Conservation (phyloP, 1,139 yeast genomes). For the Tardiomyces blankii region DNA sequence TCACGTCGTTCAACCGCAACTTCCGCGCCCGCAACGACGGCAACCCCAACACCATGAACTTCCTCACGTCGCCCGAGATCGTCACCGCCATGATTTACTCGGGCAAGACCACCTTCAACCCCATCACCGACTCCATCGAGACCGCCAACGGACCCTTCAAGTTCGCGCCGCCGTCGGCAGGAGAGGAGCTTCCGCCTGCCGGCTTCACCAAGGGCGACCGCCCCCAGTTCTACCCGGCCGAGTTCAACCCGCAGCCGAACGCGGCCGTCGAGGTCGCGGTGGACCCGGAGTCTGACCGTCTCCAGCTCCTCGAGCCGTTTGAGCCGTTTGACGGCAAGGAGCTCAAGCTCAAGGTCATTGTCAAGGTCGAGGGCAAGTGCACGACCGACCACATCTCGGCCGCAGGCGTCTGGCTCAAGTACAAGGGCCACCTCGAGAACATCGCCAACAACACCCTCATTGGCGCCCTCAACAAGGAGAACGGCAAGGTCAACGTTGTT, state of each 20-base stretch:
- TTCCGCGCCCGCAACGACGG: constrained; percentile 97
- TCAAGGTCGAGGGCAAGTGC: constrained; percentile 95
- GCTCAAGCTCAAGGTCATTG: constrained; percentile 56
- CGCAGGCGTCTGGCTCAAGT: constrained; percentile 98
- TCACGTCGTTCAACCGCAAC: constrained; percentile 93
- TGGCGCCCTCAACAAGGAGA: constrained; percentile 94
- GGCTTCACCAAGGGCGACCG: constrained; percentile 78
- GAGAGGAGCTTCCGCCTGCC: constrained; percentile 70
- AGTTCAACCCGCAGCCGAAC: constrained; percentile 51
- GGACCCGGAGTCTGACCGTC: constrained; percentile 67
- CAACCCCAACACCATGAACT: constrained; percentile 92
- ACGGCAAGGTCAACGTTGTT: constrained; percentile 89
- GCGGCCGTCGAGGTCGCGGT: constrained; percentile 62
- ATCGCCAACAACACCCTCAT: constrained; percentile 90
- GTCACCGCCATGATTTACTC: constrained; percentile 96
- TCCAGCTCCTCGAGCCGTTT: constrained; percentile 85
- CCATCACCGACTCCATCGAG: constrained; percentile 63
- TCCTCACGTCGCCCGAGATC: constrained; percentile 91
- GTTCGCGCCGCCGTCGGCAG: constrained; percentile 64
- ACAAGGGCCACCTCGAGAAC: constrained; percentile 94
- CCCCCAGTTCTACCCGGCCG: constrained; percentile 62
- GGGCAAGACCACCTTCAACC: constrained; percentile 83
- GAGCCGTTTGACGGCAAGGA: constrained; percentile 79
- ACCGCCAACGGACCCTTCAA: constrained; percentile 61
- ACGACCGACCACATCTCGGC: constrained; percentile 98